phyloP scores from a whole-genome alignment of 495 filamentous ascomycete species.

The Pseudevernia furfuracea region DNA sequence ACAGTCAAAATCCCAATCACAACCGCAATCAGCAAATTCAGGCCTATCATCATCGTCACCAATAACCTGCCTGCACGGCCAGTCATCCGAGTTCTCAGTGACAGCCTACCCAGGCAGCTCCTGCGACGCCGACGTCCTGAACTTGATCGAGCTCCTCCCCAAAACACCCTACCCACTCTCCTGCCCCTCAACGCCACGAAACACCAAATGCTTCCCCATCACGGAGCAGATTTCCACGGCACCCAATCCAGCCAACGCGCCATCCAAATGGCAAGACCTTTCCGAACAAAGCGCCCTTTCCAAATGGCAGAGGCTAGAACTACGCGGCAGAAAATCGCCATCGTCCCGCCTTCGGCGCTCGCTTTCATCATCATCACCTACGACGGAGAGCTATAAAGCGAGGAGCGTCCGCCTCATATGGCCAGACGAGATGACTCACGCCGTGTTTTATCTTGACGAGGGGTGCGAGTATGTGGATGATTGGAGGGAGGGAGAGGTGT shows the following conservation, averaged over 20 bases:
- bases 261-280: not conserved
- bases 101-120: not conserved
- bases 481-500: not conserved
- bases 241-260: not conserved
- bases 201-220: slow-evolving; percentile 20
- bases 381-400: not conserved
- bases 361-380: not conserved
- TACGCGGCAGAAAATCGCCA: not conserved
- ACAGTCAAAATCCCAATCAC: not conserved
- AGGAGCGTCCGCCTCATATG: slow-evolving; percentile 11
- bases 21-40: not conserved
- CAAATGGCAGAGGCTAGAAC: not conserved
- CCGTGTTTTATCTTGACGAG: slow-evolving; percentile 9
- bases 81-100: not conserved
- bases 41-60: not conserved
- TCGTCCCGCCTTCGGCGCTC: not conserved
- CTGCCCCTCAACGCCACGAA: slow-evolving; percentile 5
- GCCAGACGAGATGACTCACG: slow-evolving; percentile 19
- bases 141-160: not conserved
- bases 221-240: not conserved
- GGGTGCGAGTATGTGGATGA: slow-evolving; percentile 7
- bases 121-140: slow-evolving; percentile 1
- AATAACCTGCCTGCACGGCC: not conserved
- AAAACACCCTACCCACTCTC: slow-evolving; percentile 9
- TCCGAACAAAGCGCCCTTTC: not conserved